Evolutionary conservation across 2,329 filamentous ascomycete species (phyloP), one percentile per base, ranked within the genome.

Genomic region (Paecilomyces fulvus): DNA sequence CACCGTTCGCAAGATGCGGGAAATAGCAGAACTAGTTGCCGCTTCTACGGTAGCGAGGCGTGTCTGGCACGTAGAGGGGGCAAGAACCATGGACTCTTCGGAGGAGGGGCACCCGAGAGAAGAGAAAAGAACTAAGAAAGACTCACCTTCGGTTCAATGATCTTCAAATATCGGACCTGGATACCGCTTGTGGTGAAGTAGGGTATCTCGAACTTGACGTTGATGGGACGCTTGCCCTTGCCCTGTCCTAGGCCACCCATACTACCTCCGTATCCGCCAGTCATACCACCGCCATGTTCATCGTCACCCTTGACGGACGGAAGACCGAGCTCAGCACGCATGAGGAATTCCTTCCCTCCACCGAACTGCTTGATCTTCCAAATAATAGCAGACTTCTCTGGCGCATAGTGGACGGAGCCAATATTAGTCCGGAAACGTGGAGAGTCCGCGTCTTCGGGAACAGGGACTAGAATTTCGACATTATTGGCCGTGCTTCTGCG

Each of bases 281-380:
- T 97, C 92, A 97, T 97, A 61, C 92, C 92, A 60, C 92, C 92
- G 46, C 92, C 92, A 67, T 90, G 89, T 74, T 97, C 92, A 67
- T 97, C 92, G 64, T 97, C 92, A 53, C 92, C 92, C 62, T 94
- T 87, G 20, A 99, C 94, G 57, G 90, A 95, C 0, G 94, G 94
- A 49, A 99, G 79, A 52, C 94, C 94, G 11, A 99, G 81, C 77
- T 99, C 94, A 17, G 94, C 94, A 56, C 94, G 88, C 94, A 99
- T 99, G 65, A 99, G 80, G 68, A 99, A 99, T 71, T 99, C 94
- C 76, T 99, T 99, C 65, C 87, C 85, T n/a, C 94, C 94, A 49
- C 94, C 94, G 73, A 99, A 99, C 69, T 99, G 94, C 80, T 99
- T 99, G 73, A 99, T 99, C 80, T 99, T 99, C 94, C 94, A 99